These are phyloP conservation scores for Phytophthora tentaculata DNA, from an alignment of 352 stramenopile genomes.

Conservation along the genomic window DNA sequence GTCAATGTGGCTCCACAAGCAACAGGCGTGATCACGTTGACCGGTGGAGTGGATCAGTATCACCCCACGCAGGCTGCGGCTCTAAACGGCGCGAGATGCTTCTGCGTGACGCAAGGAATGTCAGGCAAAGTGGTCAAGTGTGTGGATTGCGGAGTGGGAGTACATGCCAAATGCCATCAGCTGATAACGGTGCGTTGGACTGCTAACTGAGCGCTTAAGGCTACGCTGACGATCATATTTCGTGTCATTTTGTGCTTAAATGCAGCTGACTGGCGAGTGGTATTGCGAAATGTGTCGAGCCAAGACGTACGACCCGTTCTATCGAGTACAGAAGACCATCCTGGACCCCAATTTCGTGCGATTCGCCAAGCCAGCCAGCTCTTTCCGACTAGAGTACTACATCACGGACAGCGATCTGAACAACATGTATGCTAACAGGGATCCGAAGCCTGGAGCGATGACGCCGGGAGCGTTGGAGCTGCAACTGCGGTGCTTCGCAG, in stretches of 20 bases:
- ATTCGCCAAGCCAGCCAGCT: constrained; percentile 55
- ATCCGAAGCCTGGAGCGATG: constrained; percentile 58
- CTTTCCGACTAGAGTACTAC: constrained; percentile 70
- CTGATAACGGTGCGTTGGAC: constrained; percentile 51
- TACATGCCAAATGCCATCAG: constrained; percentile 85
- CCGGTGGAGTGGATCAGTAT: constrained; percentile 46
- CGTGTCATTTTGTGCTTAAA: constrained; percentile 11
- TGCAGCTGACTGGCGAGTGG: constrained; percentile 58
- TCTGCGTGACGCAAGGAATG: constrained; percentile 47
- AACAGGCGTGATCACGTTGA: constrained; percentile 29
- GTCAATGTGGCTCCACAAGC: constrained; percentile 4
- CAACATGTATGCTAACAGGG: constrained; percentile 65
- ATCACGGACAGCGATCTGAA: constrained; percentile 79
- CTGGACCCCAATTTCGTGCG: constrained; percentile 64
- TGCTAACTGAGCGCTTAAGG: not conserved
- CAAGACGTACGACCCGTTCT: constrained; percentile 78
- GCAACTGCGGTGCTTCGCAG: constrained; percentile 76
- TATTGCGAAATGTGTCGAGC: constrained; percentile 77
- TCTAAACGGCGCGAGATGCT: constrained; percentile 61
- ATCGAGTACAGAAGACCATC: constrained; percentile 62
- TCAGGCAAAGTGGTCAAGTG: constrained; percentile 61
- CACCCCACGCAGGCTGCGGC: constrained; percentile 35
- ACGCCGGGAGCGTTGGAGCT: constrained; percentile 70
- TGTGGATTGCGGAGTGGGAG: constrained; percentile 50
- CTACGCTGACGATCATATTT: constrained; percentile 8